Evolutionary conservation across 2,329 filamentous ascomycete genomes (phyloP).

Genomic region (Penicillium sp.): DNA sequence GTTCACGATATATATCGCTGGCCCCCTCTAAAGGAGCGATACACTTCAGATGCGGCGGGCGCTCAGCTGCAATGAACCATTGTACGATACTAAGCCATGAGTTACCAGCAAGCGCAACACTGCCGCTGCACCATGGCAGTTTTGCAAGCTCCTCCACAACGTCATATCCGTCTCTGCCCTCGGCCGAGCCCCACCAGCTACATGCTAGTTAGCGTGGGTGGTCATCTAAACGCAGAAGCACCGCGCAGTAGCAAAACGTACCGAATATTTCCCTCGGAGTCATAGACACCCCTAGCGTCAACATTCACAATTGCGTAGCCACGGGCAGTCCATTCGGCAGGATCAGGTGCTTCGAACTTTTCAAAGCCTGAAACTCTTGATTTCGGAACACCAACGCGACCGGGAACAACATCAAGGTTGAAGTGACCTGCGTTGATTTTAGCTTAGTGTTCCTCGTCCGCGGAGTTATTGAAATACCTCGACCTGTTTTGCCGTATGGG

Average conservation of each 20-base stretch:
- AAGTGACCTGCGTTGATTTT: neutral
- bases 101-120: conserved; percentile 13
- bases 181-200: neutral
- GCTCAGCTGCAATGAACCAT: conserved; percentile 9
- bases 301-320: conserved; percentile 34
- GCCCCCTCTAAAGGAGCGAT: conserved; percentile 24
- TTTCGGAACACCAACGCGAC: neutral
- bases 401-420: conserved; percentile 1
- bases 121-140: conserved; percentile 25
- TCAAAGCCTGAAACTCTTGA: neutral
- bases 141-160: conserved; percentile 20
- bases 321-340: conserved; percentile 29
- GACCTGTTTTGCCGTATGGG: conserved; percentile 30
- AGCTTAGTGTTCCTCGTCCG: neutral
- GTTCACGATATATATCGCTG: conserved; percentile 17
- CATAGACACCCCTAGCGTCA: conserved; percentile 27
- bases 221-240: conserved; percentile 3
- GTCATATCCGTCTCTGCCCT: conserved; percentile 29
- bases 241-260: neutral
- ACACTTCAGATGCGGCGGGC: conserved; percentile 18
- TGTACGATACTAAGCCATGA: conserved; percentile 17
- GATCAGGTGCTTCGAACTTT: conserved; percentile 20
- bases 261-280: conserved; percentile 27
- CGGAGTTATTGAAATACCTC: conserved; percentile 7
- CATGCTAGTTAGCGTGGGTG: conserved; percentile 1